Evolutionary conservation across 2,329 filamentous ascomycete species (phyloP).

Genomic region (Colletotrichum magnum): DNA sequence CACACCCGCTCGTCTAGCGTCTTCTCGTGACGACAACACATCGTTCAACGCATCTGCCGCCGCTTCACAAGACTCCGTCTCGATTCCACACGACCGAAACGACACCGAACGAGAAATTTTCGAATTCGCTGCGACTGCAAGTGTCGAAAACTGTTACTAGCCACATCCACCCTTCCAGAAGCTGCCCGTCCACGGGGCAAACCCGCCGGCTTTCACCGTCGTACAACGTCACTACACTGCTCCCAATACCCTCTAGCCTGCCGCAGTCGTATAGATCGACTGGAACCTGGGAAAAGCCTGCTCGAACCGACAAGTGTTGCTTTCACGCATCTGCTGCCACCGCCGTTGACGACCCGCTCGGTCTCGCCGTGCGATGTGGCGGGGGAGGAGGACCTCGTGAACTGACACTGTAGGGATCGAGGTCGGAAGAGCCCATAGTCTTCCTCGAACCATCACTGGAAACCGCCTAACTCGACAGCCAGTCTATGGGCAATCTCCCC

Average conservation of each 20-base stretch:
- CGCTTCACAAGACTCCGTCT: not conserved
- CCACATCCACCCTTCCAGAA: slow-evolving; percentile 13
- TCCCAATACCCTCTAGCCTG: slow-evolving; percentile 18
- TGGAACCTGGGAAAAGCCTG: slow-evolving; percentile 21
- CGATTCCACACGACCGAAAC: not conserved
- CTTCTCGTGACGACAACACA: slow-evolving; percentile 16
- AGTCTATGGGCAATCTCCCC: slow-evolving; percentile 2
- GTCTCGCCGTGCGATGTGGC: slow-evolving; percentile 60
- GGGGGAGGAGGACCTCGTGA: slow-evolving; percentile 58
- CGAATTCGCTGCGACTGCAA: not conserved
- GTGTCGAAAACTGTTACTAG: slow-evolving; percentile 12
- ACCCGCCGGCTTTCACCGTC: slow-evolving; percentile 10
- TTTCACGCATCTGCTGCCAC: slow-evolving; percentile 40
- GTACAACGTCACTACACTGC: slow-evolving; percentile 17
- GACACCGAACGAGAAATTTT: not conserved
- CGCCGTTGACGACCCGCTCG: slow-evolving; percentile 37
- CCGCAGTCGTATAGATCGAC: slow-evolving; percentile 37
- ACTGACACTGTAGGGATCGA: slow-evolving; percentile 52
- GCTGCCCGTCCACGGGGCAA: slow-evolving; percentile 28
- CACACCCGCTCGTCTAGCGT: slow-evolving; percentile 4
- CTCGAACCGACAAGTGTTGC: slow-evolving; percentile 35
- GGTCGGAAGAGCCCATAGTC: slow-evolving; percentile 46
- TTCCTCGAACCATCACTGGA: slow-evolving; percentile 34
- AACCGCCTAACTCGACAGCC: slow-evolving; percentile 4
- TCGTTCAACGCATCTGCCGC: slow-evolving; percentile 6